Evolutionary conservation across 257 asterid species (phyloP), one percentile per base, ranked within the genome.

Genomic region (Paraleonurus japonicus): DNA sequence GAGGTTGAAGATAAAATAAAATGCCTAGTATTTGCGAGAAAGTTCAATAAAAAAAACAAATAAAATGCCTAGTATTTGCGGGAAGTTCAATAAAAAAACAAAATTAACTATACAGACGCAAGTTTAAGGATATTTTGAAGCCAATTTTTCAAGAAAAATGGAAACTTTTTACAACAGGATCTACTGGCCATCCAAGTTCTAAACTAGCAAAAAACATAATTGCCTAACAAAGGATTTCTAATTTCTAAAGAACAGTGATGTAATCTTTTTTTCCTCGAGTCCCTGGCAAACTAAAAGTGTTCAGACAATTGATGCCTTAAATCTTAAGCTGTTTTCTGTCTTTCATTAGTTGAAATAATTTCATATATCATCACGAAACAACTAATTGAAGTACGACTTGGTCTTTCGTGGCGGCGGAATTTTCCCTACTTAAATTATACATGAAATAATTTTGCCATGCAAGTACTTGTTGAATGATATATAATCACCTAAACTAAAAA

Each of bases 161-260:
- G 26, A 32, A 61, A 55, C 62, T 24, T 55, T 61, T 39, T 30
- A 37, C n/a, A 53, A 58, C 61, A 74, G 27, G 51, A 47, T 43
- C 15, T 30, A 19, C 12, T 54, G 22, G 72, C 37, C 54, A 55
- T 55, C 41, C 57, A 20, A 13, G 59, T 55, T 30, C 66, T 24
- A 70, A 64, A 43, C 17, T 28, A 66, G 68, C 43, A 66, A 33
- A 28, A 54, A 55, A 0, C 23, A 30, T 54, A 28, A 47, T 41
- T 60, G 15, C 41, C 50, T 16, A 39, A 27, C 75, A n/a, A 41
- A 15, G 32, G 62, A 59, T 43, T 24, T 70, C 43, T 41, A n/a
- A 27, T n/a, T n/a, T 11, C 53, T 45, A n/a, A 41, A 11, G 15
- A 53, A 33, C 61, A 26, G 4, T 57, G 19, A 57, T 23, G 59